Evolutionary conservation across 208 protist species (phyloP), one percentile per base, ranked within the genome.

Genomic region (Crithidia mellificae): DNA sequence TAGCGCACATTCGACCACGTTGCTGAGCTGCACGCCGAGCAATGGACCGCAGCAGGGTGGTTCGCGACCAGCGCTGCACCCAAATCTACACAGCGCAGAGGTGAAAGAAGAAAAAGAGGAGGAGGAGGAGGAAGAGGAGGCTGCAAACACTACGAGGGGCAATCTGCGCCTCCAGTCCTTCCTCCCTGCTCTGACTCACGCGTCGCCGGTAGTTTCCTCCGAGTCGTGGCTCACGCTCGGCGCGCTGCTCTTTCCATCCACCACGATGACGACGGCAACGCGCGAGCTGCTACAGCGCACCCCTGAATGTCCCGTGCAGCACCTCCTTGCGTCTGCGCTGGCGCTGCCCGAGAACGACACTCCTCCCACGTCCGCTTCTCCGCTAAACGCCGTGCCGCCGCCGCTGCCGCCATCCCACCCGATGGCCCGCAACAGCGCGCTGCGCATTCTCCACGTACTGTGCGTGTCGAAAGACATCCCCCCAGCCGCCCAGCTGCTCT

Each of bases 211-310:
- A 2, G 56, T 90, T 39, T 87, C 78, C 39, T 67, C 72, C 7
- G 78, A 84, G 54, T 74, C 78, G 25, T 90, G 84, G 84, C 63
- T 58, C 19, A 84, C 78, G 8, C 30, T 90, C 4, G 63, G 22
- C n/a, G 65, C 49, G 20, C 61, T 85, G 38, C 54, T 90, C 2
- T 76, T 76, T 4, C 44, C 63, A 2, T 34, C 38, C 0, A 19
- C 38, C 0, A 25, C 9, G 44, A 39, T 57, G 41, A 29, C 52
- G 24, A 24, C 25, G 14, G 44, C 55, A 25, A 50, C 43, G 30
- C 62, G 46, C 0, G 27, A 61, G 2, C 56, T 69, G 32, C 63
- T 76, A 2, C 27, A 47, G 38, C 29, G 12, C 29, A 24, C 62
- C 9, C 63, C 70, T 1, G 36, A 30, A 7, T 76, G 56, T 27